Evolutionary conservation across 2,329 filamentous ascomycete species (phyloP).

Genomic region (Blastomyces emzantsi): DNA sequence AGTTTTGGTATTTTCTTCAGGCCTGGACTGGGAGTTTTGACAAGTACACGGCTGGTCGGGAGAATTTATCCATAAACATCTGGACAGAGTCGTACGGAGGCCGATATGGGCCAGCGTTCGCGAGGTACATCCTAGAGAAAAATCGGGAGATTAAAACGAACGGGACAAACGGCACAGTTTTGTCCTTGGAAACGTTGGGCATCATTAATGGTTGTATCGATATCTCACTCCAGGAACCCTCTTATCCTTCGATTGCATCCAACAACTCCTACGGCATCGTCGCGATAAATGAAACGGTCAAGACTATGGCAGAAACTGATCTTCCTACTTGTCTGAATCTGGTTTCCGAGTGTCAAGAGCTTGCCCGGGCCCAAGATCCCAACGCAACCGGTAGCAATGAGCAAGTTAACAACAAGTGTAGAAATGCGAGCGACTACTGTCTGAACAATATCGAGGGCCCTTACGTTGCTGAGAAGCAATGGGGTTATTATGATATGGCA

Average conservation of each 20-base stretch:
- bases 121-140: constrained; percentile 32
- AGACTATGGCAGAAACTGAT: too few species aligned
- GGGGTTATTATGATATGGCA: constrained; percentile 51
- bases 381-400: constrained; percentile 38
- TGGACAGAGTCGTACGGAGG: constrained; percentile 41
- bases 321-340: too few species aligned
- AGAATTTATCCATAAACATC: constrained; percentile 37
- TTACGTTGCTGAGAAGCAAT: constrained; percentile 31
- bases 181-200: constrained; percentile 36
- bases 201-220: constrained; percentile 59
- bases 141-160: constrained; percentile 32
- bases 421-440: constrained; percentile 39
- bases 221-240: constrained; percentile 45
- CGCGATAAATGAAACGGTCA: too few species aligned
- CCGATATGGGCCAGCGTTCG: constrained; percentile 34
- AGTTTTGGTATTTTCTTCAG: constrained; percentile 47
- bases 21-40: constrained; percentile 51
- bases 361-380: constrained; percentile 43
- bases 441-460: constrained; percentile 31
- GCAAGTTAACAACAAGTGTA: constrained; percentile 39
- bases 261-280: constrained; percentile 24
- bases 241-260: constrained; percentile 34
- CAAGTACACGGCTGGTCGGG: constrained; percentile 40
- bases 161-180: constrained; percentile 30
- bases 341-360: constrained; percentile 36